Base-by-base conservation (phyloP, 2,329 filamentous ascomycete species). In the Penicillium sclerotiorum region DNA sequence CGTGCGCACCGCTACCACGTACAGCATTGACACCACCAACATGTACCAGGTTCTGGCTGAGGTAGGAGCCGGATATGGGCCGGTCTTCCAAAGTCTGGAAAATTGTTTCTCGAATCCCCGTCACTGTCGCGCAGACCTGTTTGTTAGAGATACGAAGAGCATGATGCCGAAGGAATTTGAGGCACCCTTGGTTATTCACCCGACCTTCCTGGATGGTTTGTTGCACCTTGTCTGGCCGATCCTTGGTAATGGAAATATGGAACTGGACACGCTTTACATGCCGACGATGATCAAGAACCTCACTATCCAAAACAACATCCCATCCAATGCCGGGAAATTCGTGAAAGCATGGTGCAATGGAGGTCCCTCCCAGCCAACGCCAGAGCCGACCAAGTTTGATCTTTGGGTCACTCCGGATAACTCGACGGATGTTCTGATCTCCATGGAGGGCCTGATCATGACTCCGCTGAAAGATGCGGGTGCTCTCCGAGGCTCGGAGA, bases 11-110 rank as follows among this genome's bases (percentile, higher is more conserved):
- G 38, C 47, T 11, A 50, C 56, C 20, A 57, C 49, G 11, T 53
- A 60, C 38, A 51, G 63, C 9, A 61, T 78, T 13, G 58, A 69
- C 9, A 53, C 65, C 25, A 48, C 61, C 5, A 60, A 66, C 25
- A 69, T 83, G 56, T 83, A 83, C 47, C 67, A 77, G 2, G 58
- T 64, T 12, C 70, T 83, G 8, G 60, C 70, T 1, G 68, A 74
- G 5, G 63, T 76, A 15, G 80, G 80, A 0, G 77, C 79, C 0
- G 65, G 69, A 1, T 83, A 83, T 53, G 80, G 80, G 0, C 64
- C 73, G 1, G 72, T 71, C 0, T 83, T 84, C 66, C 78, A 80
- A 59, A 76, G 78, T 3, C 56, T 84, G 8, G 66, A 69, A 36
- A 73, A 77, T 46, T 79, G 76, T 57, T 69, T 68, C 18, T 74